phyloP scores from a whole-genome alignment of 257 asterid genomes.

The Osmanthus fragrans region DNA sequence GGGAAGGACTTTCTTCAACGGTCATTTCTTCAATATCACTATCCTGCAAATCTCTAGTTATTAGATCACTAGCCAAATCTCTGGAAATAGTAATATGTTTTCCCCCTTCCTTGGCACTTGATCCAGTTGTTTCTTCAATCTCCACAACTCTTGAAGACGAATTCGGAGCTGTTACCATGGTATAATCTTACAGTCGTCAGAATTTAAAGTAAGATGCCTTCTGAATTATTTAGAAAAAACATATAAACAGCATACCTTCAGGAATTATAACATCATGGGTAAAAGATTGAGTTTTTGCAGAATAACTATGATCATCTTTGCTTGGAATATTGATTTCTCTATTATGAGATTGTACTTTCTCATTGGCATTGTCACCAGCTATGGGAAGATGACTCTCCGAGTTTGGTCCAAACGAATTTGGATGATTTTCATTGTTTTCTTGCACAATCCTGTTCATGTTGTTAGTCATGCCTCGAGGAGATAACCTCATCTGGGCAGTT shows the following conservation, averaged over 20 bases:
- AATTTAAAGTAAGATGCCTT: constrained; percentile 9
- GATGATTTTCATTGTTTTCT: constrained; percentile 34
- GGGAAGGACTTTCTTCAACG: constrained; percentile 36
- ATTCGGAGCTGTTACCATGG: constrained; percentile 16
- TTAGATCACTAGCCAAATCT: constrained; percentile 28
- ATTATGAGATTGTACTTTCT: constrained; percentile 34
- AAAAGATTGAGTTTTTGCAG: constrained; percentile 30
- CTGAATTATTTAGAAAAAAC: constrained; percentile 11
- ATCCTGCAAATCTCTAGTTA: constrained; percentile 31
- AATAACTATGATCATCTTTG: constrained; percentile 31
- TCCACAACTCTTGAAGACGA: constrained; percentile 30
- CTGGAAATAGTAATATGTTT: constrained; percentile 20
- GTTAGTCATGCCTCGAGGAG: constrained; percentile 40
- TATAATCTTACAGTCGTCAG: constrained; percentile 12
- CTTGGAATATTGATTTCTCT: constrained; percentile 20
- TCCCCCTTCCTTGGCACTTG: constrained; percentile 37
- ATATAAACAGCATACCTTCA: constrained; percentile 43
- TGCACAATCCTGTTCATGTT: constrained; percentile 32
- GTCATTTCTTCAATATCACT: constrained; percentile 37
- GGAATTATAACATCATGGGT: constrained; percentile 23
- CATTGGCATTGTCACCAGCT: constrained; percentile 30
- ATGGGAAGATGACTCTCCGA: constrained; percentile 34
- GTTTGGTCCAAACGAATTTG: constrained; percentile 39
- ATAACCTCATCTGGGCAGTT: constrained; percentile 43
- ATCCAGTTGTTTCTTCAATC: constrained; percentile 37